Base-by-base conservation (phyloP, 2,329 filamentous ascomycete genomes). In the Botrytis fragariae region DNA sequence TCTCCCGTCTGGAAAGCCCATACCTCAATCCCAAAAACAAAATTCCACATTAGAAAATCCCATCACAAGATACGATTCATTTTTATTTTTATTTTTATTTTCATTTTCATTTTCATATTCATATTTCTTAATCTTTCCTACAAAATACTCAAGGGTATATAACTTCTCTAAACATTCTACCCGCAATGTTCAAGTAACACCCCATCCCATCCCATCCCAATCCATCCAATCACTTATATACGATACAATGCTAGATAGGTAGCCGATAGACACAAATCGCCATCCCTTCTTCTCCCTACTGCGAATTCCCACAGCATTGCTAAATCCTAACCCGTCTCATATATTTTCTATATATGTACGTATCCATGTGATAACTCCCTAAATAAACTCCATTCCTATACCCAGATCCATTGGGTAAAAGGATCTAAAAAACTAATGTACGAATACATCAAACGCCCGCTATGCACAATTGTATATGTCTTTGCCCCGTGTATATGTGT, bases 391-490 rank as follows among this genome's bases (percentile, higher is more conserved):
- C 64, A 39, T 54, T 54, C 22, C 54, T 32, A 48, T 39, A 14
- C 37, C 32, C 22, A 29, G 25, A 68, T 39, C 22, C 22, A 69
- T 61, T 29, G 39, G 25, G 18, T 37, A 39, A 51, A 16, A 16
- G 10, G 22, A 62, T 37, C 22, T 25, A 51, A 45, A 62, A 61
- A 63, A 71, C 16, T 22, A 48, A 45, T 37, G 42, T 37, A 29
- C 42, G 57, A 69, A 20, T n/a, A 44, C 25, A 29, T 44, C 67
- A 32, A 71, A 71, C 69, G 42, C 69, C 57, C 9, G 69, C 57
- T 71, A 71, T 71, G 29, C 42, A 70, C 29, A 71, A 51, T 37
- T 71, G 59, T 51, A 71, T 63, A n/a, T n/a, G 32, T 22, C 32
- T 25, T 10, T 32, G 22, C 14, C n/a, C 57, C 69, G 62, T 45